These are phyloP conservation scores for Scheffersomyces parashehatae DNA, from an alignment of 1,139 yeast species.

Conservation along the genomic window DNA sequence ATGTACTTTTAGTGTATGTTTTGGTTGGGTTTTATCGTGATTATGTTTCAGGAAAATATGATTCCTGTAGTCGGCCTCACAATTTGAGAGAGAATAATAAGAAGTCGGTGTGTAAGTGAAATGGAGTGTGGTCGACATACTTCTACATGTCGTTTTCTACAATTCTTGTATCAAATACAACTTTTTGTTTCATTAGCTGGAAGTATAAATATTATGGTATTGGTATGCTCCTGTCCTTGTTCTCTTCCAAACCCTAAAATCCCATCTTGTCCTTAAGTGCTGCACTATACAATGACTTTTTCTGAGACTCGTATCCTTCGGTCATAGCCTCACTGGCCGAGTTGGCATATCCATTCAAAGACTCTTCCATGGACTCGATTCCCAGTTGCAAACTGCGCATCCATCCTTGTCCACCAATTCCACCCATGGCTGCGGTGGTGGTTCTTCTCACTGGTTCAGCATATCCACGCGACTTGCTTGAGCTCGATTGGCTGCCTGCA, in stretches of 20 bases:
- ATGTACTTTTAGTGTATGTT: no score
- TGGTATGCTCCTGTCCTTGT: no score
- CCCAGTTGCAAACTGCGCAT: constrained; percentile 54
- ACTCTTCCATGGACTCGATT: constrained; percentile 54
- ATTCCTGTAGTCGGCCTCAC: no score
- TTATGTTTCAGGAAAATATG: no score
- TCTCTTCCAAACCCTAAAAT: constrained; percentile 21
- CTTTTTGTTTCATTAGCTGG: not conserved
- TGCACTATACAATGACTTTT: constrained; percentile 51
- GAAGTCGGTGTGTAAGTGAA: no score
- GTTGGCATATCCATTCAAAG: constrained; percentile 59
- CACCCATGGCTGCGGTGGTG: constrained; percentile 23
- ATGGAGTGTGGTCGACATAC: no score
- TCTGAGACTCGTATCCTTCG: constrained; percentile 51
- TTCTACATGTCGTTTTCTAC: no score
- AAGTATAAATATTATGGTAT: no score
- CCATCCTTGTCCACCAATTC: constrained; percentile 36
- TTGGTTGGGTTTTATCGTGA: no score
- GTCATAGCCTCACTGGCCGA: constrained; percentile 54
- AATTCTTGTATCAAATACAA: not conserved
- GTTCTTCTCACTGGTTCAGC: constrained; percentile 50
- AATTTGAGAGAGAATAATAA: no score
- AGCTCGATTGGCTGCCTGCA: constrained; percentile 6
- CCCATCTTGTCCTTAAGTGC: constrained; percentile 59
- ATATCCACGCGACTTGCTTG: constrained; percentile 37